These are phyloP conservation scores for Austroboletus festivus DNA, from an alignment of 768 basidiomycete genomes.

Conservation along the genomic window DNA sequence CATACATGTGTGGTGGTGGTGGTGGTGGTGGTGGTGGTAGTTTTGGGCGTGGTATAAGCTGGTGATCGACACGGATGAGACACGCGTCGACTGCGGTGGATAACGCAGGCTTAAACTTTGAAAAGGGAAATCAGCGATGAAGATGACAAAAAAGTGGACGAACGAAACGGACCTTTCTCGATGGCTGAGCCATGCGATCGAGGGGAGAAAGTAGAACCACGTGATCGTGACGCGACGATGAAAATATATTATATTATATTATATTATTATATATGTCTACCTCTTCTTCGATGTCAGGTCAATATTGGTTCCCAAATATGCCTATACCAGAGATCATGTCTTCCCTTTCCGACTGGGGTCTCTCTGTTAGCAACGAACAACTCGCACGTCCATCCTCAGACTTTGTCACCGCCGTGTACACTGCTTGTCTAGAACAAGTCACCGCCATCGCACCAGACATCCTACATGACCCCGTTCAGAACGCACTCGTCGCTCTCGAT, in stretches of 20 bases:
- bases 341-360: slow-evolving; percentile 65
- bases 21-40: too few relatives aligned
- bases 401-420: slow-evolving; percentile 68
- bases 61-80: neutral
- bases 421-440: slow-evolving; percentile 69
- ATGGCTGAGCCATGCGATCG: too few relatives aligned
- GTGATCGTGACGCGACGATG: neutral
- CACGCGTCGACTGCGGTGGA: slow-evolving; percentile 12
- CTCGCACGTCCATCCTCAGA: slow-evolving; percentile 65
- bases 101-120: slow-evolving; percentile 46
- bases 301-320: slow-evolving; percentile 67
- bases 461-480: slow-evolving; percentile 58
- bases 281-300: slow-evolving; percentile 26
- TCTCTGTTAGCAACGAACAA: slow-evolving; percentile 64
- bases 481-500: slow-evolving; percentile 48
- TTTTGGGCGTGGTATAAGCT: too few relatives aligned
- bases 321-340: slow-evolving; percentile 59
- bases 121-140: slow-evolving; percentile 24
- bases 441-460: slow-evolving; percentile 57
- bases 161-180: too few relatives aligned
- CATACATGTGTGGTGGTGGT: neutral
- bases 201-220: neutral
- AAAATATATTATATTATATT: too few relatives aligned
- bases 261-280: too few relatives aligned
- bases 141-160: too few relatives aligned